Base-by-base conservation (phyloP, 1,284 basidiomycete species). In the Paramarasmius palmivorus region DNA sequence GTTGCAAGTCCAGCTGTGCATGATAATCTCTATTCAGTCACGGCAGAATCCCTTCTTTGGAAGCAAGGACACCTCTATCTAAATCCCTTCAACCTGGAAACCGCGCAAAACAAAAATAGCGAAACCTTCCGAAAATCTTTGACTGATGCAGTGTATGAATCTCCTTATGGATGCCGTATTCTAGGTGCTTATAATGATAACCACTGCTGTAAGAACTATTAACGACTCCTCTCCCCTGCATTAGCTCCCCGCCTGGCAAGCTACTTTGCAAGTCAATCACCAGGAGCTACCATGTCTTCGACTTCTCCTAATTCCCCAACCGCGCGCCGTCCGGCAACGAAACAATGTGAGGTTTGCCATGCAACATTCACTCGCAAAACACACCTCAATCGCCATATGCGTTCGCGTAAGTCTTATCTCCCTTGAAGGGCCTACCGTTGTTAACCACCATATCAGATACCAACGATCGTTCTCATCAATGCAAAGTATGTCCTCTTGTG, bases 381-480 rank as follows among this genome's bases (percentile, higher is more conserved):
- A 26, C 44, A 46, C 17, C 44, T 46, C 14, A 46, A 46, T 32
- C 44, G 44, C 15, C 44, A 46, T 32, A 46, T 46, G 44, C 73
- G 73, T 50, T 74, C 73, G 51, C 73, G 73, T 75, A 59, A 53
- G 71, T 64, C 3, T 37, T 29, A 8, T 12, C 17, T 9, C 37
- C 32, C 44, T 39, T 46, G 25, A 7, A 17, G n/a, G n/a, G 15
- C 9, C 25, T 46, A 23, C n/a, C 29, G 14, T 46, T 25, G 17
- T 22, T 23, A 37, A 14, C 14, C 4, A 14, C 44, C 17, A 10
- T 46, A 12, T 36, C 51, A 75, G 73, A 75, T 59, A 76, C 78
- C 9, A 79, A 80, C 56, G 78, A 82, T 59, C 67, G 79, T 29
- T 65, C 73, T 26, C 77, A 83, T 63, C 69, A 74, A 55, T 82